phyloP scores from a whole-genome alignment of 352 stramenopile genomes.

The Pythium sukuiense region DNA sequence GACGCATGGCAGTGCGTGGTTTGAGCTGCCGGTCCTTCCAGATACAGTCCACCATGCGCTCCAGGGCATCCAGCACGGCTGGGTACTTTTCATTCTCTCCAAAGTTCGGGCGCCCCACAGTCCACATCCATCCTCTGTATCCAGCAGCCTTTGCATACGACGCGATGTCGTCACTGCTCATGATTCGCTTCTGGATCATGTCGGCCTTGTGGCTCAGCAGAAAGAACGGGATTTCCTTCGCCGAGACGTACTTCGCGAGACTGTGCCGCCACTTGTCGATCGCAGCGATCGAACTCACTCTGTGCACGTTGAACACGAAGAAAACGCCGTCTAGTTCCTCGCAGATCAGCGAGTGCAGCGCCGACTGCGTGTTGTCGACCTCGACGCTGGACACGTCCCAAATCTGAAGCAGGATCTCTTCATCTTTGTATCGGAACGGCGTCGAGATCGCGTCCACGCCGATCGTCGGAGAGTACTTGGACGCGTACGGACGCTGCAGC shows the following conservation, averaged over 20 bases:
- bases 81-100: constrained; percentile 84
- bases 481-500: constrained; percentile 68
- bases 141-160: constrained; percentile 69
- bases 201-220: constrained; percentile 84
- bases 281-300: constrained; percentile 82
- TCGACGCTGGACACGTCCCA: constrained; percentile 83
- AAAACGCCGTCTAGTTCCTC: constrained; percentile 83
- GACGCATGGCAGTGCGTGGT: background rate
- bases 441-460: constrained; percentile 72
- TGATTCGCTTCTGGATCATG: constrained; percentile 81
- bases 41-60: constrained; percentile 62
- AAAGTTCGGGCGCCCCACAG: constrained; percentile 68
- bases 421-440: constrained; percentile 39
- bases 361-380: constrained; percentile 56
- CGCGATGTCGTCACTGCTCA: constrained; percentile 85
- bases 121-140: constrained; percentile 87
- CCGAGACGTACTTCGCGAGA: constrained; percentile 70
- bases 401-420: constrained; percentile 61
- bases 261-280: constrained; percentile 83
- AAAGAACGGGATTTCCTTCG: constrained; percentile 77
- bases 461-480: constrained; percentile 74
- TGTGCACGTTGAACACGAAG: constrained; percentile 88
- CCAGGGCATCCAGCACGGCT: constrained; percentile 66
- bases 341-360: constrained; percentile 70
- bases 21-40: constrained; percentile 22